A percentile compares a stretch with the other conserved stretches of the same genome.
phyloP scores from a whole-genome alignment of 768 basidiomycete species.

The Podaxis mareebaensis region DNA sequence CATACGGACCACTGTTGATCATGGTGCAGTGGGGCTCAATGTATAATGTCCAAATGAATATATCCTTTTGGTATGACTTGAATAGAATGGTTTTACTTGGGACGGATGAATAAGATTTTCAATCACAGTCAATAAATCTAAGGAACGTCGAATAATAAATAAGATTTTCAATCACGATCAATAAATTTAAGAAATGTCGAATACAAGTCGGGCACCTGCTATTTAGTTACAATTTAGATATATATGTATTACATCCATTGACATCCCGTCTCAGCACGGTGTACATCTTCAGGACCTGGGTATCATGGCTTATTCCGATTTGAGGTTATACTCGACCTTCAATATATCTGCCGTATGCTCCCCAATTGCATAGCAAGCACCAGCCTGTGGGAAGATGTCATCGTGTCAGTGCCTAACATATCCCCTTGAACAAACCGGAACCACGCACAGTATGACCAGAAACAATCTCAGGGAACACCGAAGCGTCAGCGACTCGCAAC shows the following conservation, averaged over 20 bases:
- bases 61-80: slow-evolving; percentile 4
- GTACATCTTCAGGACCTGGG: background rate
- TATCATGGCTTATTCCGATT: background rate
- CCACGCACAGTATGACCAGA: slow-evolving; percentile 19
- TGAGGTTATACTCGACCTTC: slow-evolving; percentile 22
- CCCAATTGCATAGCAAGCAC: slow-evolving; percentile 30
- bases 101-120: background rate
- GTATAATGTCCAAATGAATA: slow-evolving; percentile 5
- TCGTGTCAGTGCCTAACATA: background rate
- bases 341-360: slow-evolving; percentile 34
- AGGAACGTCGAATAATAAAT: background rate
- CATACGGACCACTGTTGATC: slow-evolving; percentile 6
- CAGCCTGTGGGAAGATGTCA: slow-evolving; percentile 21
- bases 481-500: slow-evolving; percentile 33
- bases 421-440: background rate
- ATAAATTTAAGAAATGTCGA: too few relatives aligned
- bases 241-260: background rate
- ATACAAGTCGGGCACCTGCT: too few relatives aligned
- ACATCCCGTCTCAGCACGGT: background rate
- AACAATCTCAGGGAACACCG: slow-evolving; percentile 17
- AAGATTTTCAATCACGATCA: background rate
- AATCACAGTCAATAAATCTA: too few relatives aligned
- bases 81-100: background rate
- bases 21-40: background rate
- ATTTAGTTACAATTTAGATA: background rate